phyloP scores from a whole-genome alignment of 805 yeast species.

The Starmerella geochares region DNA sequence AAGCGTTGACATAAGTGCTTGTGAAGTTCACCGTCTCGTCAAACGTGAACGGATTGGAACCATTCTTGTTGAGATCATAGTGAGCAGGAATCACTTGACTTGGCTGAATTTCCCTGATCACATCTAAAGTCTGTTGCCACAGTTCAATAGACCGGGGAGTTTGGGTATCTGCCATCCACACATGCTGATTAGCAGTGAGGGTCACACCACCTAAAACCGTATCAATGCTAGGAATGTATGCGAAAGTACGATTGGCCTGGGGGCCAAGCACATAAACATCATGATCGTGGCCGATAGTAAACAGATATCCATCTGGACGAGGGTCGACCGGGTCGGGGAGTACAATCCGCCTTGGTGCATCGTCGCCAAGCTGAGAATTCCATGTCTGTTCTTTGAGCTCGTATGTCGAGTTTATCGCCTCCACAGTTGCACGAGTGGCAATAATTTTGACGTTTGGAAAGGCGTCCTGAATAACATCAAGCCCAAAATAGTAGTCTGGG shows the following conservation, averaged over 20 bases:
- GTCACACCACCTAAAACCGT: constrained; percentile 1
- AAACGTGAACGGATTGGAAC: neutral
- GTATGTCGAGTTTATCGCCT: neutral
- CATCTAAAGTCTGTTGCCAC: neutral
- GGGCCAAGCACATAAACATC: constrained; percentile 1
- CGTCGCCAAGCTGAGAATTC: constrained; percentile 1
- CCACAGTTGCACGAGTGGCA: constrained; percentile 4
- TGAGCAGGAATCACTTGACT: constrained; percentile 1
- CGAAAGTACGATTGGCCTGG: constrained; percentile 2
- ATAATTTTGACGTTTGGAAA: constrained; percentile 1
- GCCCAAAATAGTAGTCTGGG: constrained; percentile 5
- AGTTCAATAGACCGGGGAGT: constrained; percentile 1
- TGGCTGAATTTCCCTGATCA: neutral
- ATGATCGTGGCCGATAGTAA: neutral
- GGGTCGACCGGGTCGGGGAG: constrained; percentile 1
- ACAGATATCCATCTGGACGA: neutral
- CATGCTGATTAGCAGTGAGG: constrained; percentile 2
- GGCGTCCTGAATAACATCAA: constrained; percentile 1
- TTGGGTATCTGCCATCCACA: constrained; percentile 7
- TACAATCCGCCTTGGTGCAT: neutral
- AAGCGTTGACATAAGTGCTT: neutral
- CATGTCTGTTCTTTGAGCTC: neutral
- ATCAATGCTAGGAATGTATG: constrained; percentile 1
- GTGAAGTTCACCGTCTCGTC: neutral
- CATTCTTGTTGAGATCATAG: neutral